phyloP scores from a whole-genome alignment of 805 yeast species.

The Starmerella vitae region DNA sequence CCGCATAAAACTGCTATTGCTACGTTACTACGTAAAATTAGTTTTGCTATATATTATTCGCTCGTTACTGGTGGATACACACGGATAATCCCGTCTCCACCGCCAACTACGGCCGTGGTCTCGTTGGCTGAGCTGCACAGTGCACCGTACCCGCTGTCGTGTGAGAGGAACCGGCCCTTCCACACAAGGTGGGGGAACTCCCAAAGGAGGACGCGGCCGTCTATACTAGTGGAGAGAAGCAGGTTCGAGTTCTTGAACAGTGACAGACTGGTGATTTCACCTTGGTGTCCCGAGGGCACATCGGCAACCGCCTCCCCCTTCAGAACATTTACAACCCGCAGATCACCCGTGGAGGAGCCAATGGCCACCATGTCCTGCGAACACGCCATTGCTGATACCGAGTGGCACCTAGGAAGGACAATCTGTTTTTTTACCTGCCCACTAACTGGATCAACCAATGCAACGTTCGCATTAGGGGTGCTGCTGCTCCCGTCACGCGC shows the following conservation, averaged over 20 bases:
- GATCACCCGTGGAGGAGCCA: conserved; percentile 19
- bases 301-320: conserved; percentile 19
- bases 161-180: conserved; percentile 21
- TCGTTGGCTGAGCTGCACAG: conserved; percentile 10
- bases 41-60: background rate
- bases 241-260: background rate
- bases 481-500: conserved; percentile 8
- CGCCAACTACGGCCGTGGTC: conserved; percentile 14
- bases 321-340: conserved; percentile 15
- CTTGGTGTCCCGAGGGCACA: conserved; percentile 19
- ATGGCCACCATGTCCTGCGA: conserved; percentile 12
- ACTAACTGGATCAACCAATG: conserved; percentile 17
- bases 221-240: conserved; percentile 19
- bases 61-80: conserved; percentile 13
- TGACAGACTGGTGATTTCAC: conserved; percentile 14
- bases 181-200: conserved; percentile 18
- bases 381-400: conserved; percentile 8
- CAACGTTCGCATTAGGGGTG: conserved; percentile 5
- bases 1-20: conserved; percentile 1
- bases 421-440: conserved; percentile 17
- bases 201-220: conserved; percentile 24
- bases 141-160: conserved; percentile 21
- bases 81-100: conserved; percentile 20
- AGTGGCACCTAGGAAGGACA: conserved; percentile 6
- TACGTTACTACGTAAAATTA: background rate